These are phyloP conservation scores for Telfairia occidentalis DNA, from an alignment of 331 rosid species.

Conservation along the genomic window DNA sequence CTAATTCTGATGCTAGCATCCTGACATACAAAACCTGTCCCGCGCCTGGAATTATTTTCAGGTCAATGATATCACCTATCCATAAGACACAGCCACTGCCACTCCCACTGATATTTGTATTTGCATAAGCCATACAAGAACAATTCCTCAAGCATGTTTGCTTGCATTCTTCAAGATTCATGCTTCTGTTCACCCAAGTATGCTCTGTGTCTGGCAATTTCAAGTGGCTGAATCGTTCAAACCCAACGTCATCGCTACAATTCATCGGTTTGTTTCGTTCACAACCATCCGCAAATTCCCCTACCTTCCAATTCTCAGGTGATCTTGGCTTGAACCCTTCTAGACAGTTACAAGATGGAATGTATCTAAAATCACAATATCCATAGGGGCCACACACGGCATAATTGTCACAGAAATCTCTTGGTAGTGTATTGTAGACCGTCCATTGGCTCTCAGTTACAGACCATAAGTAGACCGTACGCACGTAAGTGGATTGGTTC, in stretches of 20 bases:
- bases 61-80: conserved; percentile 9
- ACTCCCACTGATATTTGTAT: background rate
- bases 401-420: conserved; percentile 38
- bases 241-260: conserved; percentile 1
- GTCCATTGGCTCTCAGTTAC: conserved; percentile 19
- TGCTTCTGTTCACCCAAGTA: conserved; percentile 28
- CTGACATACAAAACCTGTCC: conserved; percentile 25
- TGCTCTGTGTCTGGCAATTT: conserved; percentile 28
- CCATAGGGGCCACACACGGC: conserved; percentile 42
- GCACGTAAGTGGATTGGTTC: conserved; percentile 23
- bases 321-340: conserved; percentile 9
- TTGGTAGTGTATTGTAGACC: conserved; percentile 29
- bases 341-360: background rate
- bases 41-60: background rate
- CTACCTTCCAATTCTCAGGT: background rate
- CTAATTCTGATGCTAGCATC: conserved; percentile 18
- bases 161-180: conserved; percentile 11
- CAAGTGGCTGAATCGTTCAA: background rate
- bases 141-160: conserved; percentile 10
- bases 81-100: conserved; percentile 15
- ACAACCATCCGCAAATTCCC: conserved; percentile 6
- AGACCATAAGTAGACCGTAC: conserved; percentile 27
- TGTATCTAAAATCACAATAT: conserved; percentile 23
- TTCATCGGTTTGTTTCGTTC: conserved; percentile 3
- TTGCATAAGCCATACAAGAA: conserved; percentile 11